Conservation (phyloP, 352 stramenopile species). For the Phytophthora europaea region DNA sequence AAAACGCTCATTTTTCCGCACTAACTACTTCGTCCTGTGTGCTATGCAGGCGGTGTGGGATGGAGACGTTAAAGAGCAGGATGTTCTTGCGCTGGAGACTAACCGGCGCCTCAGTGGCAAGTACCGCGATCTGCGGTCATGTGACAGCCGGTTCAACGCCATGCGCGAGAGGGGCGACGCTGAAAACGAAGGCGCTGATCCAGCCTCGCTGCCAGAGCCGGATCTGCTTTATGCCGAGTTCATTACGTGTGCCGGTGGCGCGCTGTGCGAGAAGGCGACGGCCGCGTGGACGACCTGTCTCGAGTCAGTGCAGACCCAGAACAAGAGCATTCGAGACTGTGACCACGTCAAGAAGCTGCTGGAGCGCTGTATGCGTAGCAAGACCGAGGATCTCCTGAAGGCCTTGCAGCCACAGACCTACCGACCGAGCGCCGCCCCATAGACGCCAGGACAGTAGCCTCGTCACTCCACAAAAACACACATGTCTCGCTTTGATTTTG, state of each 20-base stretch:
- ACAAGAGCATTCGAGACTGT: constrained; percentile 60
- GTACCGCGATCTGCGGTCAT: constrained; percentile 63
- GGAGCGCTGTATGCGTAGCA: constrained; percentile 78
- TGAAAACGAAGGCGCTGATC: constrained; percentile 2
- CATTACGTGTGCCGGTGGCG: constrained; percentile 61
- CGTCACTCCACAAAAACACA: constrained; percentile 35
- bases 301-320: constrained; percentile 46
- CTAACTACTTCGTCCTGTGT: constrained; percentile 11
- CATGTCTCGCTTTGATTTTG: constrained; percentile 41
- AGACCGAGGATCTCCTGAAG: constrained; percentile 72
- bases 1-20: constrained; percentile 1
- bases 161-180: constrained; percentile 46
- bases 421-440: constrained; percentile 40
- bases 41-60: constrained; percentile 52
- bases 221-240: constrained; percentile 75
- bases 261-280: constrained; percentile 62
- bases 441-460: constrained; percentile 13
- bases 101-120: constrained; percentile 47
- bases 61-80: constrained; percentile 47
- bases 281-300: constrained; percentile 66
- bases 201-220: constrained; percentile 30
- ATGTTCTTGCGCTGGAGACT: constrained; percentile 52
- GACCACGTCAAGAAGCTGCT: constrained; percentile 64
- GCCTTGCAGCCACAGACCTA: constrained; percentile 74
- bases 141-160: constrained; percentile 61